These are phyloP conservation scores for Debaryomycetaceae sp. DNA, from an alignment of 1,139 yeast species.

Conservation along the genomic window DNA sequence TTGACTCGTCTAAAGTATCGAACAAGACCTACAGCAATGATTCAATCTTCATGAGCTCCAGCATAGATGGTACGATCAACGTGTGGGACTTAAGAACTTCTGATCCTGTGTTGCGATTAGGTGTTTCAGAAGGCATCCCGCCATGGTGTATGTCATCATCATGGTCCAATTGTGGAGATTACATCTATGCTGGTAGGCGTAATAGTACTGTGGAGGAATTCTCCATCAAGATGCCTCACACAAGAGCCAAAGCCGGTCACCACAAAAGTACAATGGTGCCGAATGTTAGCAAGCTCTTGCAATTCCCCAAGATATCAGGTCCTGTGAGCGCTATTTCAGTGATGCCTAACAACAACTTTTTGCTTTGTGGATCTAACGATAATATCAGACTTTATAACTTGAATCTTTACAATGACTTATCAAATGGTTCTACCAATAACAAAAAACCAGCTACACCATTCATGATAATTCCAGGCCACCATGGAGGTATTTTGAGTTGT, in stretches of 20 bases:
- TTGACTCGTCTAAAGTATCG: slow-evolving; percentile 10
- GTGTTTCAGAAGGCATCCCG: slow-evolving; percentile 66
- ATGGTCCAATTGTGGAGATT: slow-evolving; percentile 85
- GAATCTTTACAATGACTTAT: slow-evolving; percentile 45
- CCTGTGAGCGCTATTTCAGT: slow-evolving; percentile 81
- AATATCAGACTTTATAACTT: slow-evolving; percentile 84
- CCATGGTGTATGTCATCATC: slow-evolving; percentile 96
- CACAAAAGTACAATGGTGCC: slow-evolving; percentile 28
- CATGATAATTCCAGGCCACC: slow-evolving; percentile 62
- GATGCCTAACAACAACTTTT: slow-evolving; percentile 75
- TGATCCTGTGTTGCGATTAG: slow-evolving; percentile 48
- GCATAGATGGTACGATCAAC: slow-evolving; percentile 78
- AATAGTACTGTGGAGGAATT: slow-evolving; percentile 86
- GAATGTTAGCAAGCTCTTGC: slow-evolving; percentile 55
- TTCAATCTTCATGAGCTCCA: slow-evolving; percentile 68
- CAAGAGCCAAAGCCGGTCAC: slow-evolving; percentile 15
- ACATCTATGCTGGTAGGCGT: slow-evolving; percentile 80
- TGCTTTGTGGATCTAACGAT: slow-evolving; percentile 86
- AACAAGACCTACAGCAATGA: slow-evolving; percentile 41
- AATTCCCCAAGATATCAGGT: slow-evolving; percentile 86
- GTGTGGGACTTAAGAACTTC: slow-evolving; percentile 74
- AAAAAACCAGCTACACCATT: slow-evolving; percentile 51
- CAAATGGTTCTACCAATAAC: slow-evolving; percentile 13
- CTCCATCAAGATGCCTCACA: slow-evolving; percentile 61
- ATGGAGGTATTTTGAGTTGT: slow-evolving; percentile 54